Conservation (phyloP, 352 stramenopile genomes). For the Phytophthora pistaciae region DNA sequence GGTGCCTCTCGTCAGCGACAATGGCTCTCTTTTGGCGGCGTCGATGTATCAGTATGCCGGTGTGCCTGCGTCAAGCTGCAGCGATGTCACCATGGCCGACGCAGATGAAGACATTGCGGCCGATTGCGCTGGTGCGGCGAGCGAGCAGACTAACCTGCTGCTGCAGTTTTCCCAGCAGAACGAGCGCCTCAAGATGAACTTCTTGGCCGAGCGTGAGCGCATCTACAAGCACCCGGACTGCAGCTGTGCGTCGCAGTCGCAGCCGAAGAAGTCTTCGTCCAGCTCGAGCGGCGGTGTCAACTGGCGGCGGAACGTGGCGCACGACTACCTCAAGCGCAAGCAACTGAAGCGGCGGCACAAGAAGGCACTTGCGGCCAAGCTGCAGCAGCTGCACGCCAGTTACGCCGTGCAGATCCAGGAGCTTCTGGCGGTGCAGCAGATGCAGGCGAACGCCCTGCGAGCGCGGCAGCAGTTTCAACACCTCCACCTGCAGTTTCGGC, state of each 20-base stretch:
- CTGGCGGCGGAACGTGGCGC: constrained; percentile 61
- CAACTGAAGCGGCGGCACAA: constrained; percentile 80
- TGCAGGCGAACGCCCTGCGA: constrained; percentile 57
- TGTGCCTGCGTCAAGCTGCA: background rate
- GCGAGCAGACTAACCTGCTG: constrained; percentile 50
- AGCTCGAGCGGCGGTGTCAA: constrained; percentile 30
- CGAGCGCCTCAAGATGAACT: constrained; percentile 60
- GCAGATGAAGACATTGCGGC: constrained; percentile 16
- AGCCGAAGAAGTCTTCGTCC: constrained; percentile 37
- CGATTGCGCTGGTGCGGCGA: constrained; percentile 18
- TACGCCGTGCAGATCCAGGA: constrained; percentile 55
- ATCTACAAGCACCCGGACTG: constrained; percentile 61
- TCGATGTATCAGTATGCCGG: constrained; percentile 53
- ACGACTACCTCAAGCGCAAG: constrained; percentile 69
- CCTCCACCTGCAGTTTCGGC: constrained; percentile 34
- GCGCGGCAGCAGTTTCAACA: constrained; percentile 57
- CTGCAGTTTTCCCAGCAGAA: constrained; percentile 63
- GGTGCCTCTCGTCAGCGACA: constrained; percentile 49
- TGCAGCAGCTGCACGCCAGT: constrained; percentile 57
- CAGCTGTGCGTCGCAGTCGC: constrained; percentile 32
- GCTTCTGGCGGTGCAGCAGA: constrained; percentile 53
- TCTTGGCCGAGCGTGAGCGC: constrained; percentile 50
- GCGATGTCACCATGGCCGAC: constrained; percentile 6
- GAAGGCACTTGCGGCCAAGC: constrained; percentile 63
- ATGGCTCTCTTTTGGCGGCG: constrained; percentile 47